These are phyloP conservation scores for Leishmania martiniquensis DNA, from an alignment of 208 protist genomes.

Conservation along the genomic window DNA sequence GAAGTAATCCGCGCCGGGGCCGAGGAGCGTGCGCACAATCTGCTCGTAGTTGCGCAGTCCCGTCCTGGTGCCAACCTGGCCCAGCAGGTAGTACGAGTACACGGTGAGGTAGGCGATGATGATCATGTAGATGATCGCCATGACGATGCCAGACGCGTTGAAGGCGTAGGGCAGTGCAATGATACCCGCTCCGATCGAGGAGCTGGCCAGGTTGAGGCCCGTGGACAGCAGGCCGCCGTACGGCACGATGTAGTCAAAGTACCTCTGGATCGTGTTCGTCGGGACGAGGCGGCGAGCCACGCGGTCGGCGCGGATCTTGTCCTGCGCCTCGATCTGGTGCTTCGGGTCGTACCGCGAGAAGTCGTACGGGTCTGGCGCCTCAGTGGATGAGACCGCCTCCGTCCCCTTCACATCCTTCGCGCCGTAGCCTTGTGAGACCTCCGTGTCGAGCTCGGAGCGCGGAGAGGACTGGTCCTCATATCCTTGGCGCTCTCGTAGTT, in stretches of 20 bases:
- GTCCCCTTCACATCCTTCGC: neutral
- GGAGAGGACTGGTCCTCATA: neutral
- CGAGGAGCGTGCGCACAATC: conserved; percentile 45
- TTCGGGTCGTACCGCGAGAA: conserved; percentile 19
- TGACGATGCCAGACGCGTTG: conserved; percentile 41
- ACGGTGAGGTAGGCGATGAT: conserved; percentile 47
- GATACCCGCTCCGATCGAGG: conserved; percentile 64
- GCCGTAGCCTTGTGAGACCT: neutral
- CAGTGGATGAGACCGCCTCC: conserved; percentile 7
- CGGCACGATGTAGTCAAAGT: conserved; percentile 50
- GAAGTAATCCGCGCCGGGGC: conserved; percentile 57
- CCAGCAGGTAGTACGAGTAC: conserved; percentile 68
- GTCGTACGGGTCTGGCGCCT: conserved; percentile 12
- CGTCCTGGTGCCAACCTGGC: conserved; percentile 30
- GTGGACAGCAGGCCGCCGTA: conserved; percentile 55
- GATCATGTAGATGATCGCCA: conserved; percentile 40
- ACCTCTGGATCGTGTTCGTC: conserved; percentile 28
- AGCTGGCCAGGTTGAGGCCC: conserved; percentile 53
- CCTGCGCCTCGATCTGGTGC: neutral
- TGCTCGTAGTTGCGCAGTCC: conserved; percentile 53
- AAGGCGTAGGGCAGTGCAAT: conserved; percentile 61
- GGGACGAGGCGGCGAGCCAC: conserved; percentile 31
- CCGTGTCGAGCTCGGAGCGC: neutral
- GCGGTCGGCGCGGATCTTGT: conserved; percentile 20
- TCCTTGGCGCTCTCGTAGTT: neutral